phyloP scores from a whole-genome alignment of 805 yeast species.

The Sporopachydermia quercuum region DNA sequence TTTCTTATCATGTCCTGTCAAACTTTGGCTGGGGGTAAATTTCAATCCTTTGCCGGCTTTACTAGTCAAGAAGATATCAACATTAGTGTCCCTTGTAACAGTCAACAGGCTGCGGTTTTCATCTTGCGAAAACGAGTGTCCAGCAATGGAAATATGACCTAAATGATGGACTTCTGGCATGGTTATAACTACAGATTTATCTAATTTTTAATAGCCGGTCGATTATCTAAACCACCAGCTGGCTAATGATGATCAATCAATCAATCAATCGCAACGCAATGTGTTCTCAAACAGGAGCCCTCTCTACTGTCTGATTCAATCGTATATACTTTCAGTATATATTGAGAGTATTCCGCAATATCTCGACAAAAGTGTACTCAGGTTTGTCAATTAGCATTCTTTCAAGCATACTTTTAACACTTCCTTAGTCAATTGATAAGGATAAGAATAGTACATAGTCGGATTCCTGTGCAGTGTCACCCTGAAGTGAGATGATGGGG shows the following conservation, averaged over 20 bases:
- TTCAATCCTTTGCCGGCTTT: conserved; percentile 8
- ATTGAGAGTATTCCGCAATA: too few species aligned
- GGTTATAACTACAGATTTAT: background rate
- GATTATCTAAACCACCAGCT: too few species aligned
- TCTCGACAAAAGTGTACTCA: background rate
- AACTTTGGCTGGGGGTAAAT: conserved; percentile 36
- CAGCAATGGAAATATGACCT: conserved; percentile 77
- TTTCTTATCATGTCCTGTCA: conserved; percentile 80
- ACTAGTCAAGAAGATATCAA: conserved; percentile 54
- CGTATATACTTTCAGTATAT: background rate
- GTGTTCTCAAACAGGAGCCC: background rate
- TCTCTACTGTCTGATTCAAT: background rate
- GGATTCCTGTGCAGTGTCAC: too few species aligned
- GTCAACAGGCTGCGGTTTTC: conserved; percentile 53
- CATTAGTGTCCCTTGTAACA: conserved; percentile 63
- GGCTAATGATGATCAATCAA: too few species aligned
- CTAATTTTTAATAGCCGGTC: too few species aligned
- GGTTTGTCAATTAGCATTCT: too few species aligned
- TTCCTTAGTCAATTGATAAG: too few species aligned
- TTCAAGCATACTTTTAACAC: too few species aligned
- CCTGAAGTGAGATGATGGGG: too few species aligned
- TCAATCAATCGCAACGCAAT: too few species aligned
- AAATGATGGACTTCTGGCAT: conserved; percentile 33
- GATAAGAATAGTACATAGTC: too few species aligned
- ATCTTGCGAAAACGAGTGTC: conserved; percentile 67